Conservation (phyloP, 495 filamentous ascomycete genomes). For the Xylaria grammica region DNA sequence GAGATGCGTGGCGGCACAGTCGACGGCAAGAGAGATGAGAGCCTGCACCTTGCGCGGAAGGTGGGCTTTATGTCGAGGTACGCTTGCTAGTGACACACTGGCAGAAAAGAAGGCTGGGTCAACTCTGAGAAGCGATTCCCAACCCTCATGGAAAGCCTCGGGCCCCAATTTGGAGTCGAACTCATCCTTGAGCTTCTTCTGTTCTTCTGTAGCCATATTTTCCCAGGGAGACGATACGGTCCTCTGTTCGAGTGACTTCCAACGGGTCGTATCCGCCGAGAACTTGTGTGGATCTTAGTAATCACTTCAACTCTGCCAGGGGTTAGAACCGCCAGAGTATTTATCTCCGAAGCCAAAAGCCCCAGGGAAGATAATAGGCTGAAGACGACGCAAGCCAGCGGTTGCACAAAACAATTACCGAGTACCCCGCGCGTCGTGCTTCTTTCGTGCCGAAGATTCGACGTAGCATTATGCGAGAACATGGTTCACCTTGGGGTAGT, state of each 20-base stretch:
- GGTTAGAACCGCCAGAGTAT: not conserved
- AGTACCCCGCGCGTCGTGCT: not conserved
- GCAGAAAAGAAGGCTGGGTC: constrained; percentile 43
- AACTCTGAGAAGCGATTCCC: constrained; percentile 38
- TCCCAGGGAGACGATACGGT: not conserved
- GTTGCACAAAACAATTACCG: not conserved
- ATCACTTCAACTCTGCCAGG: no score
- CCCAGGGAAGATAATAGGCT: not conserved
- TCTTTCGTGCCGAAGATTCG: not conserved
- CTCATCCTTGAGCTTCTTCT: constrained; percentile 17
- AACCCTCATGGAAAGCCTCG: constrained; percentile 33
- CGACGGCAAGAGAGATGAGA: constrained; percentile 45
- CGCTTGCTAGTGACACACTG: constrained; percentile 37
- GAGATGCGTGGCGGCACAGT: constrained; percentile 46
- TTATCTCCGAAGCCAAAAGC: not conserved
- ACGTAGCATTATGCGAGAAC: not conserved
- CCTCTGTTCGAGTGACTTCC: not conserved
- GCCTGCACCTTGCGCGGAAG: constrained; percentile 47
- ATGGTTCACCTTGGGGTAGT: constrained; percentile 12
- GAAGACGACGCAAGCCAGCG: not conserved
- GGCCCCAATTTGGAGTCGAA: constrained; percentile 29
- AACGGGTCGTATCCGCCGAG: not conserved
- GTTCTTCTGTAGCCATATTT: constrained; percentile 23
- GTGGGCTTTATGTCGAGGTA: constrained; percentile 33
- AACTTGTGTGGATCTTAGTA: not conserved